Evolutionary conservation across 306 rosid genomes (phyloP).

Genomic region (Glycyrrhiza uralensis): DNA sequence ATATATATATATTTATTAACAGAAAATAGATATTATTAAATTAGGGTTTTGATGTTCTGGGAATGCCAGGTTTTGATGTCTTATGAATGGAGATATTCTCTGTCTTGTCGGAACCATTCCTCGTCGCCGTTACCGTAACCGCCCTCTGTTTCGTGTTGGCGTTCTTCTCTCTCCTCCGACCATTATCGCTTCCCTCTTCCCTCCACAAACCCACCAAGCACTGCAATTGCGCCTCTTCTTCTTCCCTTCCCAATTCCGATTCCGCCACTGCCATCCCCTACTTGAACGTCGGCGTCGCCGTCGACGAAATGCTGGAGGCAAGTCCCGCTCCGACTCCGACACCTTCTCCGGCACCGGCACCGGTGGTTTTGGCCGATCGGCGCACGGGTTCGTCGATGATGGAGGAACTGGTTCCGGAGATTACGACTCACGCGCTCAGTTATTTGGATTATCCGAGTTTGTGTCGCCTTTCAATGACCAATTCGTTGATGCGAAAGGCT

Average conservation of each 20-base stretch:
- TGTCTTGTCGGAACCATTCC: slow-evolving; percentile 46
- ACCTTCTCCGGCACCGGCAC: slow-evolving; percentile 4
- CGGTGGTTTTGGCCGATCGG: slow-evolving; percentile 44
- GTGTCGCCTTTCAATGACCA: slow-evolving; percentile 96
- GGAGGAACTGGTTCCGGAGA: slow-evolving; percentile 99
- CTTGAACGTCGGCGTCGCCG: slow-evolving; percentile 58
- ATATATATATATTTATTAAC: too few relatives aligned
- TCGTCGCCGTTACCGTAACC: slow-evolving; percentile 57
- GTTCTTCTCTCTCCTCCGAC: slow-evolving; percentile 54
- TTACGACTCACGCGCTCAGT: slow-evolving; percentile 93
- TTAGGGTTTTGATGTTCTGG: slow-evolving; percentile 69
- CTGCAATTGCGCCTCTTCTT: slow-evolving; percentile 45
- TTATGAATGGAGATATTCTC: slow-evolving; percentile 76
- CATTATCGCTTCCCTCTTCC: slow-evolving; percentile 25
- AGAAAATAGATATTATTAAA: neutral
- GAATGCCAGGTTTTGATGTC: slow-evolving; percentile 76
- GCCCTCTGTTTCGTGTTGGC: slow-evolving; percentile 58
- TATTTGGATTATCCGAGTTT: slow-evolving; percentile 94
- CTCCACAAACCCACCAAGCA: slow-evolving; percentile 28
- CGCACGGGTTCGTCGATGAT: slow-evolving; percentile 87
- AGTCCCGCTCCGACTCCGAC: neutral
- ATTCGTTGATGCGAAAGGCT: slow-evolving; percentile 89
- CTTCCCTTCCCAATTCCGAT: slow-evolving; percentile 32
- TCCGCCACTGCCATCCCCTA: slow-evolving; percentile 34
- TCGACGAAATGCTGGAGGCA: slow-evolving; percentile 43